Percentiles rank a stretch among this genome's conserved stretches.
Evolutionary conservation across 2,329 filamentous ascomycete genomes (phyloP).

Genomic region (Neonectria coccinea): DNA sequence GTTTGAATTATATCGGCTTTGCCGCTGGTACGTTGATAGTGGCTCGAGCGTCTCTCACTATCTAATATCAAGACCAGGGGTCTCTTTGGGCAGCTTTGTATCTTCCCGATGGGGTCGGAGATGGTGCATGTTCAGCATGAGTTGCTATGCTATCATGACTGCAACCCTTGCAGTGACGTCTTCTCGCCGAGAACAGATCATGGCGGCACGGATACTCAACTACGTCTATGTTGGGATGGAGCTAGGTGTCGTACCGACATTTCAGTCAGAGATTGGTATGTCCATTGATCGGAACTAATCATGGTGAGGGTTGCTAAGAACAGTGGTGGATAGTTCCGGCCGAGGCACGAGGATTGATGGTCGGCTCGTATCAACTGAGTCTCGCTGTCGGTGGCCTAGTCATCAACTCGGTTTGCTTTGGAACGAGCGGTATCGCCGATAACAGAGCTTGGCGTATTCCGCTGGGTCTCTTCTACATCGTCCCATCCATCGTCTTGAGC

Average conservation of each 20-base stretch:
- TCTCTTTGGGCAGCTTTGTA: slow-evolving; percentile 39
- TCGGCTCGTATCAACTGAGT: slow-evolving; percentile 51
- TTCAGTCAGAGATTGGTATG: slow-evolving; percentile 50
- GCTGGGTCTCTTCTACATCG: slow-evolving; percentile 40
- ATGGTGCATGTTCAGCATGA: slow-evolving; percentile 52
- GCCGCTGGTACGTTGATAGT: slow-evolving; percentile 42
- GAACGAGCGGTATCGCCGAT: slow-evolving; percentile 35
- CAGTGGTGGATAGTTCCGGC: slow-evolving; percentile 38
- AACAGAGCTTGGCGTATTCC: slow-evolving; percentile 41
- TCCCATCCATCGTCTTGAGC: slow-evolving; percentile 29
- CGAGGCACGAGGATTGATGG: slow-evolving; percentile 48
- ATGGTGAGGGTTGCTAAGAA: neutral
- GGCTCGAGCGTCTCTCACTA: neutral
- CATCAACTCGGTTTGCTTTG: slow-evolving; percentile 41
- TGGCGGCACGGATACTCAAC: slow-evolving; percentile 40
- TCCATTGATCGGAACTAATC: neutral
- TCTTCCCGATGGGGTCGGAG: slow-evolving; percentile 42
- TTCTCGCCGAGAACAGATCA: slow-evolving; percentile 34
- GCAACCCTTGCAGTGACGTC: slow-evolving; percentile 40
- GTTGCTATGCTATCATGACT: slow-evolving; percentile 47
- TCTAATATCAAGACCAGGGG: slow-evolving; percentile 28
- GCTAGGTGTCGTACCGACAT: slow-evolving; percentile 48
- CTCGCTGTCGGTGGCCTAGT: slow-evolving; percentile 44
- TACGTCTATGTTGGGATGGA: slow-evolving; percentile 44
- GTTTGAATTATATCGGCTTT: slow-evolving; percentile 52